Conservation (phyloP, 2,329 filamentous ascomycete species). For the Onygena corvina region DNA sequence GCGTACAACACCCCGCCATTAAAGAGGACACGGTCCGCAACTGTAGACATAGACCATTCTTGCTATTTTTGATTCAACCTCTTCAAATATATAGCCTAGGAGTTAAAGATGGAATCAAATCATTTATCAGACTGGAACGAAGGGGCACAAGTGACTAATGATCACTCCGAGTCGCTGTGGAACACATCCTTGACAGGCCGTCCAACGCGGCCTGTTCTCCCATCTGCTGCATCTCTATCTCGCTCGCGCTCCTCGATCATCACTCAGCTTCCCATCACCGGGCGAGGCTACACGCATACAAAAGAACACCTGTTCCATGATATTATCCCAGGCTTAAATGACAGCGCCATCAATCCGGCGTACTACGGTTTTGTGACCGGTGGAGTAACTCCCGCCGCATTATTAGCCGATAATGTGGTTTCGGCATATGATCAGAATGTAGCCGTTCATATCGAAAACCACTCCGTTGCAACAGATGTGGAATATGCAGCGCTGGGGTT, state of each 20-base stretch:
- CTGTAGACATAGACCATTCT: no score
- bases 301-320: slow-evolving; percentile 31
- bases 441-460: slow-evolving; percentile 63
- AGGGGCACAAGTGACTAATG: not conserved
- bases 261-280: slow-evolving; percentile 20
- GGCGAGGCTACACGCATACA: slow-evolving; percentile 24
- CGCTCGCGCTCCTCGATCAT: slow-evolving; percentile 27
- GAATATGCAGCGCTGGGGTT: slow-evolving; percentile 62
- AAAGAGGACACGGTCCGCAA: no score
- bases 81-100: no score
- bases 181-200: not conserved
- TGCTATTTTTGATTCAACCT: no score
- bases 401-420: slow-evolving; percentile 75
- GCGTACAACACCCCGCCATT: no score
- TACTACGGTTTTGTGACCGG: slow-evolving; percentile 91
- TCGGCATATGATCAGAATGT: slow-evolving; percentile 72
- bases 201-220: slow-evolving; percentile 23
- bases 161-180: not conserved
- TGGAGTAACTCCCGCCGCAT: slow-evolving; percentile 63
- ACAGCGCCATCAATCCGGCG: slow-evolving; percentile 49
- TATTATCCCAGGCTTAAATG: slow-evolving; percentile 49
- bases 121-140: not conserved
- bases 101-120: not conserved
- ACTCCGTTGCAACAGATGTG: slow-evolving; percentile 63
- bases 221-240: slow-evolving; percentile 21